Percentiles rank a stretch among this genome's conserved stretches.
These are phyloP conservation scores for Fusarium liriodendri DNA, from an alignment of 2,329 filamentous ascomycete genomes.

Conservation along the genomic window DNA sequence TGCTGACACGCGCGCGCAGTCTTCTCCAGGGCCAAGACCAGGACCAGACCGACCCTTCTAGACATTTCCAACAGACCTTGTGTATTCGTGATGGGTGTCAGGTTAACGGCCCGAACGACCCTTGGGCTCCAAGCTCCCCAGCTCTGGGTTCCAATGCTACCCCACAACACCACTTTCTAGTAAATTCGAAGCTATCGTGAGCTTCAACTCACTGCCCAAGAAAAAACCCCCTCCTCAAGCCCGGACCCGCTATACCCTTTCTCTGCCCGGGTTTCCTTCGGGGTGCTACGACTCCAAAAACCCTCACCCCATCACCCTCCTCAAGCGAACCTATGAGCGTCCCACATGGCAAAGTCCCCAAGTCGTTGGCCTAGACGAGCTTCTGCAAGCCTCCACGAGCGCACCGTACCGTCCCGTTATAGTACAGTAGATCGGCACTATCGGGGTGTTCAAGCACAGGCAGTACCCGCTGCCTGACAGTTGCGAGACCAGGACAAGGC, in stretches of 20 bases:
- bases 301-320: constrained; percentile 12
- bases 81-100: background rate
- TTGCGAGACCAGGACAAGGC: constrained; percentile 9
- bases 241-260: background rate
- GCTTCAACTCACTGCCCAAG: constrained; percentile 31
- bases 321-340: constrained; percentile 41
- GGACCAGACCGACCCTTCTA: constrained; percentile 18
- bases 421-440: constrained; percentile 22
- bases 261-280: constrained; percentile 9
- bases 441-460: constrained; percentile 28
- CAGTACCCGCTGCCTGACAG: constrained; percentile 15
- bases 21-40: background rate
- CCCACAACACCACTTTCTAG: constrained; percentile 43
- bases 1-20: background rate
- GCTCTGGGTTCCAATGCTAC: constrained; percentile 29
- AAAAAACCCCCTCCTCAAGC: background rate
- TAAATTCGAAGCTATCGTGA: constrained; percentile 38
- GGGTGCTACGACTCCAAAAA: background rate
- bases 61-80: constrained; percentile 11
- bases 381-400: constrained; percentile 10
- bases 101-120: constrained; percentile 1
- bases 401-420: constrained; percentile 2
- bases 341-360: background rate
- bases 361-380: background rate
- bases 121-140: constrained; percentile 8